These are phyloP conservation scores for Chrysanthemum lavandulifolium DNA, from an alignment of 129 eudicot genomes.

Conservation along the genomic window DNA sequence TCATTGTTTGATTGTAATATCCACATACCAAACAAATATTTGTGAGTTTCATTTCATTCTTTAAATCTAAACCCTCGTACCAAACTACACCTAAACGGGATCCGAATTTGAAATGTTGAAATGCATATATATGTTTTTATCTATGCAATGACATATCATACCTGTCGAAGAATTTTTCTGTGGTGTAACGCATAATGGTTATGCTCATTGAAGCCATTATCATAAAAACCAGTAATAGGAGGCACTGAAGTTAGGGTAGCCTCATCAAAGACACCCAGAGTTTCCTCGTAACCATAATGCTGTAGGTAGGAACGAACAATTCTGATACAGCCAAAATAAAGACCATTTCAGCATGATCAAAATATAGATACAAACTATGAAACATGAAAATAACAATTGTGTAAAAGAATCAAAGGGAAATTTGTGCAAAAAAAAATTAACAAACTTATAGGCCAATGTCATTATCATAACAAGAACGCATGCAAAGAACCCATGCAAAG, in stretches of 20 bases:
- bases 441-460: neutral
- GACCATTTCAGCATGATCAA: conserved; percentile 1
- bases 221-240: conserved; percentile 46
- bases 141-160: conserved; percentile 26
- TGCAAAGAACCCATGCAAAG: neutral
- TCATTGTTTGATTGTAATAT: too few relatives aligned
- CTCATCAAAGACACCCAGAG: conserved; percentile 64
- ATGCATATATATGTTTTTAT: neutral
- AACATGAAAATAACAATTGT: neutral
- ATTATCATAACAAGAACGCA: neutral
- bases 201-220: conserved; percentile 59
- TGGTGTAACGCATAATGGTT: conserved; percentile 50
- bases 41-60: too few relatives aligned
- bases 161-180: conserved; percentile 85
- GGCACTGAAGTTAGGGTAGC: conserved; percentile 71
- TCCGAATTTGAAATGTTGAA: neutral
- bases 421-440: neutral
- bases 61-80: too few relatives aligned
- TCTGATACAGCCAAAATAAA: conserved; percentile 43
- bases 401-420: neutral
- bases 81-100: too few relatives aligned
- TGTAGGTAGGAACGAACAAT: conserved; percentile 83
- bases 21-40: too few relatives aligned
- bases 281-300: conserved; percentile 93
- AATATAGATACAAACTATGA: conserved; percentile 3